Base-by-base conservation (phyloP, 441 rosid genomes). In the Mallotus repandus region DNA sequence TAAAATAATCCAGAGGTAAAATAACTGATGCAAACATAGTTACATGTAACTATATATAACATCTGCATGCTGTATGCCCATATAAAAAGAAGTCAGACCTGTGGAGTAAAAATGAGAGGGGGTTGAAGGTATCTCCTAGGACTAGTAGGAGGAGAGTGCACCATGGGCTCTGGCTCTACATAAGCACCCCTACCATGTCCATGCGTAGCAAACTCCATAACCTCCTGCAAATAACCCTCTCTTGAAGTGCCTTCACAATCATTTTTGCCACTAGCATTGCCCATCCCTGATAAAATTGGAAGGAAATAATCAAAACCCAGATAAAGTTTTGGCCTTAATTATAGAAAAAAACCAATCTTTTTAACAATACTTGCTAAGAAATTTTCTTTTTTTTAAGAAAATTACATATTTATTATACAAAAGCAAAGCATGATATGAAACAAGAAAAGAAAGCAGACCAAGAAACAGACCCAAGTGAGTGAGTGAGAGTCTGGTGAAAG, bases 201-300 rank as follows among this genome's bases (percentile, higher is more conserved):
- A 45, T 38, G 41, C 5, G 61, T n/a, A 25, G 59, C 74, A 52
- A 61, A 73, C 75, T 78, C 80, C 78, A 70, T 70, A 59, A 73
- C 66, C 57, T 68, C 70, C 48, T 66, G 81, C 52, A 80, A 81
- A 61, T n/a, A 74, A 68, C 76, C 78, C 68, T 74, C 82, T 61
- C 71, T 82, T 67, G 86, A 80, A 25, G 69, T 22, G 46, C 86
- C 86, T 78, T 79, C 88, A 68, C 78, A 91, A 70, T 77, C 89
- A 66, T 69, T 72, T 81, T 80, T 82, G 29, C 84, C 84, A 82
- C 84, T 80, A 81, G 76, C 94, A 86, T 89, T 87, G 76, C 93
- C 93, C 93, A 89, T 87, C 75, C 81, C 89, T 79, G 67, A 38
- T 60, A 72, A 76, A 64, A 52, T 32, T 63, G 38, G 66, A 59